A percentile compares a stretch with the other conserved stretches of the same genome.
Conservation (phyloP, 192 early-diverging fungal genomes). For the Coemansia sp. region DNA sequence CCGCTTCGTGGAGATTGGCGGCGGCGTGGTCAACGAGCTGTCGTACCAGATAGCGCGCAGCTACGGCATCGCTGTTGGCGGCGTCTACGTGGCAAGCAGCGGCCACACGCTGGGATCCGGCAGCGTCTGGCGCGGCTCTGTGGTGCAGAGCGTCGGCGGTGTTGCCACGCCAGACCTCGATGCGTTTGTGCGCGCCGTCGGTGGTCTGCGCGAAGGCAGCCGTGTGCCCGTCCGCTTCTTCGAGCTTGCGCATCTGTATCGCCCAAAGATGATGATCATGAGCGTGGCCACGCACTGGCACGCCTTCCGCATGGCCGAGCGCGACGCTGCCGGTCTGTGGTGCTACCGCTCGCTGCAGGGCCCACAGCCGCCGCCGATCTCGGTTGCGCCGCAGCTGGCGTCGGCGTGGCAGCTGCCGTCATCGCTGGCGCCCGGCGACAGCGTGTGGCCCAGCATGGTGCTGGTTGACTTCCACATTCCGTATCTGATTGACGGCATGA, state of each 20-base stretch:
- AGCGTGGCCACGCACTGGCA: slow-evolving; percentile 87
- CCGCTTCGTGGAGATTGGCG: slow-evolving; percentile 85
- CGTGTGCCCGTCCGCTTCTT: slow-evolving; percentile 72
- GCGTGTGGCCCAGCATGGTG: slow-evolving; percentile 79
- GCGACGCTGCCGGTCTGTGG: slow-evolving; percentile 88
- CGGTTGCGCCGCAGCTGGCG: slow-evolving; percentile 65
- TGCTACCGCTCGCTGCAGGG: slow-evolving; percentile 68
- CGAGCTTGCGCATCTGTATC: slow-evolving; percentile 76
- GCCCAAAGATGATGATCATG: slow-evolving; percentile 79
- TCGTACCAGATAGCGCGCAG: slow-evolving; percentile 76
- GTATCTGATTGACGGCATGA: slow-evolving; percentile 74
- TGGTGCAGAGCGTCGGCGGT: slow-evolving; percentile 74
- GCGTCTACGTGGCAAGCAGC: slow-evolving; percentile 79
- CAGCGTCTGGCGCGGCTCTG: slow-evolving; percentile 65
- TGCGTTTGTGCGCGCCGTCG: slow-evolving; percentile 74
- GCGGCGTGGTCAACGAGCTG: slow-evolving; percentile 76
- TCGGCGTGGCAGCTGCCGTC: slow-evolving; percentile 69
- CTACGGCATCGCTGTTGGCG: slow-evolving; percentile 67
- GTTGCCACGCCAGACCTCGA: slow-evolving; percentile 72
- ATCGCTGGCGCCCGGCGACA: slow-evolving; percentile 68
- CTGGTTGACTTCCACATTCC: slow-evolving; percentile 81
- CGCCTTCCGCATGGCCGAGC: slow-evolving; percentile 70
- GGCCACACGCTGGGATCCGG: slow-evolving; percentile 71
- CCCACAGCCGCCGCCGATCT: slow-evolving; percentile 49
- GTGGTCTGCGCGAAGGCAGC: slow-evolving; percentile 70